These are phyloP conservation scores for Solanum tarapatanum DNA, from an alignment of 257 asterid species.

Conservation along the genomic window DNA sequence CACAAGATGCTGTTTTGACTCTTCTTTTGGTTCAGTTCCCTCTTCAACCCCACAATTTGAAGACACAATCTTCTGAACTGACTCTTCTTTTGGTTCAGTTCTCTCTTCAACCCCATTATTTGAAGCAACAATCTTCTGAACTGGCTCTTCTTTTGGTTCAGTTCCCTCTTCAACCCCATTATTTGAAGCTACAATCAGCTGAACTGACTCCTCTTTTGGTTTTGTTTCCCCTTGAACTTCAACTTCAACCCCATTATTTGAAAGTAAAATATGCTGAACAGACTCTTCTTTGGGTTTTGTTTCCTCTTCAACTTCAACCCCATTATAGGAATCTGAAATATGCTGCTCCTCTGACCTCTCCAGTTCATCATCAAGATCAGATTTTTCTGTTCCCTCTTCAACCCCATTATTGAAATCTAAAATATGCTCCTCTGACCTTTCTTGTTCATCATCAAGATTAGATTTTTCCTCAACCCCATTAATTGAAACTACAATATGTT, in stretches of 20 bases:
- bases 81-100: neutral
- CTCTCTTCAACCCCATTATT: neutral
- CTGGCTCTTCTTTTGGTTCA: neutral
- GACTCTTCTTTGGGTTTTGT: neutral
- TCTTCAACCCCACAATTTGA: neutral
- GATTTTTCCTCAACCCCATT: conserved; percentile 5
- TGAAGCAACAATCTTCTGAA: neutral
- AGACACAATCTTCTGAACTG: neutral
- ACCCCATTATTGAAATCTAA: neutral
- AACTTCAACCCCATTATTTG: neutral
- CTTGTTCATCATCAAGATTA: conserved; percentile 9
- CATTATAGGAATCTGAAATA: neutral
- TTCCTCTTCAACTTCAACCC: neutral
- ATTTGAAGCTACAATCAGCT: neutral
- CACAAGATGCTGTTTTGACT: neutral
- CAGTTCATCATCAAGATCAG: conserved; percentile 9
- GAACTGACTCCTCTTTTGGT: neutral
- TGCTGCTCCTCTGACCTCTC: conserved; percentile 2
- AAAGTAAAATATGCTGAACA: neutral
- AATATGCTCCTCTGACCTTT: conserved; percentile 2
- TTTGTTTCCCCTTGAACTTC: neutral
- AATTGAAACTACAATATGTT: neutral
- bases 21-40: neutral
- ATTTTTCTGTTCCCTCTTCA: neutral
- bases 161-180: neutral